Base-by-base conservation (phyloP, 2,329 filamentous ascomycete genomes). In the Emericellopsis atlantica region DNA sequence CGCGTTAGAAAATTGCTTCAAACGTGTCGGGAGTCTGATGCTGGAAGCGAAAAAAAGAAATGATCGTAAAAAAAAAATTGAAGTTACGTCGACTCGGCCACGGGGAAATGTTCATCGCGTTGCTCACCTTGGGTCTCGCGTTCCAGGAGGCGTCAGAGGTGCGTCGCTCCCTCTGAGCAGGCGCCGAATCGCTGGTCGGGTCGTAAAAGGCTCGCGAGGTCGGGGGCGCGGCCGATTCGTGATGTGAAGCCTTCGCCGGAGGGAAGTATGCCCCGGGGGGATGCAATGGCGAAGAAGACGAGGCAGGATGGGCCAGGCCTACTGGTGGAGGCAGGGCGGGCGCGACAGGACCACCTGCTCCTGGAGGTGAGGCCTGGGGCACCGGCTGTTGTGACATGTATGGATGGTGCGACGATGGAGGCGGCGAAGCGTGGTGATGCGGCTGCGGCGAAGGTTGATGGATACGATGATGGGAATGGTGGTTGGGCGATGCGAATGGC, bases 171-270 rank as follows among this genome's bases (percentile, higher is more conserved):
- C 60, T 64, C 12, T 29, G 26, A 29, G 26, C 26, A 29, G 26
- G 26, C 26, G 26, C 26, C 6, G 62, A 64, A 57, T 74, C 70
- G 35, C 66, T 70, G 35, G 66, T 66, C 14, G 70, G 70, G 49
- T 74, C 70, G 59, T 74, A 74, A 57, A 70, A 72, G 54, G 65
- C 64, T 51, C 67, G 58, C 42, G 59, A 40, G 16, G 42, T 55
- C 14, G 56, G 53, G 16, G 18, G 32, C 21, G 16, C 37, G 31
- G 32, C 24, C 34, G 12, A 15, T 33, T 11, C 34, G 37, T 21
- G 26, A 40, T 16, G 38, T 5, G 21, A 21, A 24, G 23, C 40
- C 15, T 16, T 23, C 22, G 15, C 29, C 40, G 54, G 49, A 40
- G 56, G 53, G 43, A 67, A 68, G 47, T 68, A 69, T 42, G 58